Percentiles rank a stretch among this genome's conserved stretches.
phyloP scores from a whole-genome alignment of 805 yeast genomes.

The Myxozyma geophila region DNA sequence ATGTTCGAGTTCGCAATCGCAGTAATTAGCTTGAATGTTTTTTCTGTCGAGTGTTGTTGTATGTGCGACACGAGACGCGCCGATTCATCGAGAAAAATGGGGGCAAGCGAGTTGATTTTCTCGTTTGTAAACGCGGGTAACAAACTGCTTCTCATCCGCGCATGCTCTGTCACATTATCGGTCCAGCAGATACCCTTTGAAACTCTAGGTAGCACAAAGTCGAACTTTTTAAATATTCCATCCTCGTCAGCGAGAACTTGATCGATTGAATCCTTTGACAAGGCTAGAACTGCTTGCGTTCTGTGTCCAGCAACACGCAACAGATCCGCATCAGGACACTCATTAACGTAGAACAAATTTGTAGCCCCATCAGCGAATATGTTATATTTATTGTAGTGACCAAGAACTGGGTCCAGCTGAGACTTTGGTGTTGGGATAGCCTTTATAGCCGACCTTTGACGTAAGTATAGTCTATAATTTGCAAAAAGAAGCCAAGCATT shows the following conservation, averaged over 20 bases:
- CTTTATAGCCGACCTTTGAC: neutral
- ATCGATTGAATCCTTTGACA: neutral
- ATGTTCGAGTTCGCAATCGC: neutral
- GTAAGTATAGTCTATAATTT: neutral
- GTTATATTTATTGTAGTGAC: neutral
- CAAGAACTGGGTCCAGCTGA: neutral
- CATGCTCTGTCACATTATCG: neutral
- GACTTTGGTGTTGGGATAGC: neutral
- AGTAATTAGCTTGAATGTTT: neutral
- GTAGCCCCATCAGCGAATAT: neutral
- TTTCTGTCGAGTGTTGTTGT: neutral
- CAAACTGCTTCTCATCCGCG: neutral
- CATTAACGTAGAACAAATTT: neutral
- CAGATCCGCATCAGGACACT: neutral
- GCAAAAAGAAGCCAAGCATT: too few relatives aligned
- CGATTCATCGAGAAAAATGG: neutral
- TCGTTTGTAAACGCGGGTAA: neutral
- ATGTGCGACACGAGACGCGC: too few relatives aligned
- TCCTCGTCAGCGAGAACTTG: slow-evolving; percentile 1
- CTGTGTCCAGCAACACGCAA: neutral
- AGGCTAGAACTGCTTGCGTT: neutral
- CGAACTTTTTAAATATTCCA: neutral
- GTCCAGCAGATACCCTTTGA: neutral
- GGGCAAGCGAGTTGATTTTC: neutral
- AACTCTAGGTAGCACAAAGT: too few relatives aligned